Conservation (phyloP, 805 yeast genomes). For the Saccharomycopsis schoenii region DNA sequence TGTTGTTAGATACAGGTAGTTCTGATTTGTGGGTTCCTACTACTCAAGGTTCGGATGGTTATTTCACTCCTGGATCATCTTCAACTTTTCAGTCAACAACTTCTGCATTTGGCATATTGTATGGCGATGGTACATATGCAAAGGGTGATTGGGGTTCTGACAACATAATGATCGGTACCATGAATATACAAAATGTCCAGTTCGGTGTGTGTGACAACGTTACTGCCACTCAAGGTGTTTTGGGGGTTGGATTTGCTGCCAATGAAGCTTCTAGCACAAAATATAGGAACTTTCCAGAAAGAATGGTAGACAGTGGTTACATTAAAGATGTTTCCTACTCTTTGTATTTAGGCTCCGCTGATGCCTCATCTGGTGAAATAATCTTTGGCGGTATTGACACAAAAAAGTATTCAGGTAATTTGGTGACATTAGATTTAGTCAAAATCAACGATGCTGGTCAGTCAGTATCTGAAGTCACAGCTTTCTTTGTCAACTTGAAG, state of each 20-base stretch:
- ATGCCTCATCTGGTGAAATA: conserved; percentile 6
- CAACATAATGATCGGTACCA: conserved; percentile 2
- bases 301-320: conserved; percentile 2
- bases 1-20: conserved; percentile 27
- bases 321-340: conserved; percentile 9
- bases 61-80: background rate
- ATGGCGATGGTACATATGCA: conserved; percentile 16
- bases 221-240: conserved; percentile 6
- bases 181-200: background rate
- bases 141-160: conserved; percentile 15
- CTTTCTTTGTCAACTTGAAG: conserved; percentile 19
- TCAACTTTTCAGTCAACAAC: background rate
- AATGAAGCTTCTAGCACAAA: conserved; percentile 6
- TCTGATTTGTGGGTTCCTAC: conserved; percentile 25
- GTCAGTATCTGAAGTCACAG: background rate
- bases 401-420: conserved; percentile 6
- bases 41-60: background rate
- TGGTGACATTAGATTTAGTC: conserved; percentile 5
- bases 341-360: conserved; percentile 6
- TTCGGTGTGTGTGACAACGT: conserved; percentile 23
- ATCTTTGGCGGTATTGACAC: conserved; percentile 15
- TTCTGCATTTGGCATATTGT: background rate
- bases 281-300: conserved; percentile 11
- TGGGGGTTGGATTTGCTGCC: conserved; percentile 12
- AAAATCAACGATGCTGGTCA: conserved; percentile 6